These are phyloP conservation scores for Arthonia radiata DNA, from an alignment of 495 filamentous ascomycete genomes.

Conservation along the genomic window DNA sequence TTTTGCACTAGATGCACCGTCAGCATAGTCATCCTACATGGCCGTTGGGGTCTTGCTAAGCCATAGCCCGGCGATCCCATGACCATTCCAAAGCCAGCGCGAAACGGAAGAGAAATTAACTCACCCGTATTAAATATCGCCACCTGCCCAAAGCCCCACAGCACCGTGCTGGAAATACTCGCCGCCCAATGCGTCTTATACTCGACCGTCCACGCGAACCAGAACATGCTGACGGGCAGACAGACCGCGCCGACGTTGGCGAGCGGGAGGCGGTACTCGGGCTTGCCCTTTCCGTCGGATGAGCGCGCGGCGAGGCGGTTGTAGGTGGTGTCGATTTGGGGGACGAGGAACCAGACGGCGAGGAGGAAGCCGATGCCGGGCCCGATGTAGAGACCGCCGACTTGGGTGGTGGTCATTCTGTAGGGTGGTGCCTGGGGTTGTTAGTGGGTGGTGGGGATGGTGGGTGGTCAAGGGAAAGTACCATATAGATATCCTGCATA, in stretches of 20 bases:
- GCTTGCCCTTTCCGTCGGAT: too few relatives aligned
- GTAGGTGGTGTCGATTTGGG: slow-evolving; percentile 16
- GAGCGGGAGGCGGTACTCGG: slow-evolving; percentile 7
- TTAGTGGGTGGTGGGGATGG: too few relatives aligned
- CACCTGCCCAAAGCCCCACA: slow-evolving; percentile 30
- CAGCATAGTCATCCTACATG: too few relatives aligned
- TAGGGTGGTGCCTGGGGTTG: too few relatives aligned
- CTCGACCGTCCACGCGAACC: slow-evolving; percentile 11
- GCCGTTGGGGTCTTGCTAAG: too few relatives aligned
- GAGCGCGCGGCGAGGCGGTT: slow-evolving; percentile 12
- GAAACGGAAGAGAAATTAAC: too few relatives aligned
- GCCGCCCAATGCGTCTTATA: slow-evolving; percentile 6
- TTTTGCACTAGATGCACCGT: too few relatives aligned
- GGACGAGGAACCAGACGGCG: slow-evolving; percentile 17
- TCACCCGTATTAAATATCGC: slow-evolving; percentile 27
- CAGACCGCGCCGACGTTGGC: neutral
- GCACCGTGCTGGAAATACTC: slow-evolving; percentile 7
- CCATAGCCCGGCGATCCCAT: too few relatives aligned
- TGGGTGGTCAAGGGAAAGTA: too few relatives aligned
- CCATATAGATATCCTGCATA: slow-evolving; percentile 9
- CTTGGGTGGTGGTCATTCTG: too few relatives aligned
- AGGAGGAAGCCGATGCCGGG: slow-evolving; percentile 12
- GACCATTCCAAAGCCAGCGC: too few relatives aligned
- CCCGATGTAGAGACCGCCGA: slow-evolving; percentile 6
- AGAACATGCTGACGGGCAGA: slow-evolving; percentile 2